Evolutionary conservation across 2,329 filamentous ascomycete genomes (phyloP).

Genomic region (Cercospora janseana): DNA sequence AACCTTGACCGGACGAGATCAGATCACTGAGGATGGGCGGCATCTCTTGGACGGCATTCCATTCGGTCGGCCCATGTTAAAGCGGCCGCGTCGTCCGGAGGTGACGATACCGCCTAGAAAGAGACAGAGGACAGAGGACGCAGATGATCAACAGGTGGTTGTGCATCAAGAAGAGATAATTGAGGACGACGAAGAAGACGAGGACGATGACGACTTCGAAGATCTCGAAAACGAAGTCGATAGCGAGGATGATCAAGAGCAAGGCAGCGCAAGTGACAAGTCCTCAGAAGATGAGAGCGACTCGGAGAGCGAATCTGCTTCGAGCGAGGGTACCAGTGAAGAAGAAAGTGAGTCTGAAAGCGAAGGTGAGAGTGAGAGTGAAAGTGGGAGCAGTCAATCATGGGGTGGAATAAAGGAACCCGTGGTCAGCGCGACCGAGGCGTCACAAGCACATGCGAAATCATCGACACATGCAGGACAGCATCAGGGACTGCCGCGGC

Average conservation of each 20-base stretch:
- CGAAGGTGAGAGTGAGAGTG: slow-evolving; percentile 23
- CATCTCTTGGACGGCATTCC: slow-evolving; percentile 83
- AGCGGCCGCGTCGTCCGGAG: slow-evolving; percentile 44
- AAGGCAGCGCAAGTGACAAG: slow-evolving; percentile 15
- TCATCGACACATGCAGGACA: slow-evolving; percentile 1
- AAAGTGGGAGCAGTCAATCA: slow-evolving; percentile 22
- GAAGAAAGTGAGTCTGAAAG: slow-evolving; percentile 24
- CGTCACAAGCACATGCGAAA: slow-evolving; percentile 2
- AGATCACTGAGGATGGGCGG: slow-evolving; percentile 74
- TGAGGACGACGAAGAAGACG: slow-evolving; percentile 42
- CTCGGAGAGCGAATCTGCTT: slow-evolving; percentile 7
- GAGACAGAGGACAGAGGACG: slow-evolving; percentile 36
- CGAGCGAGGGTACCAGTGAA: slow-evolving; percentile 20
- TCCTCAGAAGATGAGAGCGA: slow-evolving; percentile 8
- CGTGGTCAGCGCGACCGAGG: background rate
- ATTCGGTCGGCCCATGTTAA: slow-evolving; percentile 72
- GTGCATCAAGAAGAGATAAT: slow-evolving; percentile 32
- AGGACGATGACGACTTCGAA: slow-evolving; percentile 25
- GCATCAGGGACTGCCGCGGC: slow-evolving; percentile 2
- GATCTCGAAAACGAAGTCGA: slow-evolving; percentile 24
- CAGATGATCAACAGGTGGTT: slow-evolving; percentile 43
- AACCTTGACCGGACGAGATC: slow-evolving; percentile 71
- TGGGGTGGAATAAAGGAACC: slow-evolving; percentile 26
- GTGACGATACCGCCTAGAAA: slow-evolving; percentile 36
- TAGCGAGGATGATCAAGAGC: slow-evolving; percentile 26